phyloP scores from a whole-genome alignment of 169 alveolate genomes.

The Plasmodium cynomolgi region DNA sequence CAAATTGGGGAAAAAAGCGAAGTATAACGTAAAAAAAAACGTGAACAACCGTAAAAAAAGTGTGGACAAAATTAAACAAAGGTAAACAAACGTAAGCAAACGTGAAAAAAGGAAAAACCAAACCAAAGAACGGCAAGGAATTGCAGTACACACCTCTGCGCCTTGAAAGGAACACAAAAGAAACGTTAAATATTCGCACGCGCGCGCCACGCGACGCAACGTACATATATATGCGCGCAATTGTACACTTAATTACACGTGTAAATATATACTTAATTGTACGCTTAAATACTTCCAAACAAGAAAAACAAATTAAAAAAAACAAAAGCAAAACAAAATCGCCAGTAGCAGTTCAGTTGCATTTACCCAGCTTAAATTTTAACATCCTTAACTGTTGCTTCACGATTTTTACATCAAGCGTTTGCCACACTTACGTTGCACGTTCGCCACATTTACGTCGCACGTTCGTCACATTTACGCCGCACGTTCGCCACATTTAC shows the following conservation, averaged over 20 bases:
- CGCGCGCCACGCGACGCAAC: neutral
- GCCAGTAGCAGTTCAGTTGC: neutral
- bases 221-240: neutral
- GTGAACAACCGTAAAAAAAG: neutral
- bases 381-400: neutral
- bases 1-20: neutral
- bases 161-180: neutral
- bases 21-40: neutral
- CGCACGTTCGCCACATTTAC: too few species aligned
- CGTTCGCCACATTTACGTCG: too few species aligned
- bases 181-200: neutral
- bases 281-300: neutral
- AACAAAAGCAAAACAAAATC: neutral
- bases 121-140: neutral
- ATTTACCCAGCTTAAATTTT: neutral
- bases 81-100: neutral
- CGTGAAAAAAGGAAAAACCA: neutral
- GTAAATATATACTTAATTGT: neutral
- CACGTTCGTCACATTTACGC: too few species aligned
- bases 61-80: neutral
- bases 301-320: neutral
- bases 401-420: neutral
- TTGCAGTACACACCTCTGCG: neutral
- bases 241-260: neutral
- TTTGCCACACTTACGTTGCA: neutral